Evolutionary conservation across 2,329 filamentous ascomycete genomes (phyloP).

Genomic region (Ceratocystis colombiana): DNA sequence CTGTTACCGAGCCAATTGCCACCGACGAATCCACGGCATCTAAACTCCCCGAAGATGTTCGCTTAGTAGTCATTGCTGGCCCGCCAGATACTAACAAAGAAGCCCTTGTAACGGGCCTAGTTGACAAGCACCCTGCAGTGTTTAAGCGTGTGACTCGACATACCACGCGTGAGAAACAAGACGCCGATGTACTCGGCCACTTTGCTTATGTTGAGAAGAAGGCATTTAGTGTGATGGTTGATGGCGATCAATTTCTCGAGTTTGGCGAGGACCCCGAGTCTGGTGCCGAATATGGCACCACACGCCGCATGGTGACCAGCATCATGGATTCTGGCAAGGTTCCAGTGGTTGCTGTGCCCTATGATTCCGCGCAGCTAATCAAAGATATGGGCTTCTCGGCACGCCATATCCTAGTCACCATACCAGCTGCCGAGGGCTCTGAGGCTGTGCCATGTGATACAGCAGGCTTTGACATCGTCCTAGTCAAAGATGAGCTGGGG

Average conservation of each 20-base stretch:
- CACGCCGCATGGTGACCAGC: conserved; percentile 42
- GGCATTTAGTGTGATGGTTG: conserved; percentile 48
- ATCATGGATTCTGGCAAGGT: conserved; percentile 49
- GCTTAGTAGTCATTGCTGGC: conserved; percentile 57
- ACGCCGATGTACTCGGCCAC: conserved; percentile 44
- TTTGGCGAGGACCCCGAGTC: conserved; percentile 42
- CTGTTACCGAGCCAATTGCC: conserved; percentile 1
- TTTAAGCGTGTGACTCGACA: conserved; percentile 52
- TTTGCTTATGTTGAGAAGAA: conserved; percentile 49
- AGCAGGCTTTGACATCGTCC: conserved; percentile 22
- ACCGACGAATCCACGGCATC: conserved; percentile 22
- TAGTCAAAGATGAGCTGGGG: conserved; percentile 30
- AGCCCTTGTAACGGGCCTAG: conserved; percentile 51
- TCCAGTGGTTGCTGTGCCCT: conserved; percentile 38
- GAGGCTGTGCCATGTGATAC: conserved; percentile 4
- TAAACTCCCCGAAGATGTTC: conserved; percentile 40
- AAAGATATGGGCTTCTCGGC: conserved; percentile 48
- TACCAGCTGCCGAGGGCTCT: conserved; percentile 33
- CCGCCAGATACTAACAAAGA: conserved; percentile 53
- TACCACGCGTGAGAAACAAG: conserved; percentile 42
- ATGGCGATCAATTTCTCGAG: conserved; percentile 51
- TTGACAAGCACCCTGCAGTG: conserved; percentile 52
- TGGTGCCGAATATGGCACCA: conserved; percentile 45
- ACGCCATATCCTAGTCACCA: conserved; percentile 45
- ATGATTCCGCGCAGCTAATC: conserved; percentile 37